Conservation (phyloP, 1,284 basidiomycete species). For the Mycena citricolor region DNA sequence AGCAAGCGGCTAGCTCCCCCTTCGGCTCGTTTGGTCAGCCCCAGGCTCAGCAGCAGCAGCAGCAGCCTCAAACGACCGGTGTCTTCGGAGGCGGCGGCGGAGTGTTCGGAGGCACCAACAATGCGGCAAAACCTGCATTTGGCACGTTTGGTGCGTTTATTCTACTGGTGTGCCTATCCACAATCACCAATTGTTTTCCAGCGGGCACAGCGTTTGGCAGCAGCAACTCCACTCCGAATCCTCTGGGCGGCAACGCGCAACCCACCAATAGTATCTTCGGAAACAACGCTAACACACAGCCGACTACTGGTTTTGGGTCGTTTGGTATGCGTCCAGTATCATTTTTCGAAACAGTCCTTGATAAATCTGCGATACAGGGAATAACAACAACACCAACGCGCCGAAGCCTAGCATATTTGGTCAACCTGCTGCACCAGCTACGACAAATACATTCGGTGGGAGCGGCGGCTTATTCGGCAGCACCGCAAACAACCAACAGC, state of each 20-base stretch:
- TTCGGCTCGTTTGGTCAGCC: constrained; percentile 36
- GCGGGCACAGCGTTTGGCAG: constrained; percentile 31
- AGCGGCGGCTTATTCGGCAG: constrained; percentile 45
- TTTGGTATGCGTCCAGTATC: constrained; percentile 34
- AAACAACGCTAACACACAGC: constrained; percentile 28
- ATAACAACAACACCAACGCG: constrained; percentile 30
- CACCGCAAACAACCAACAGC: constrained; percentile 33
- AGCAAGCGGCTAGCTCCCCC: constrained; percentile 22
- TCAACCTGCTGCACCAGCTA: constrained; percentile 32
- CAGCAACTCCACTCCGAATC: constrained; percentile 29
- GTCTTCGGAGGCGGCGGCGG: constrained; percentile 27
- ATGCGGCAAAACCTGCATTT: constrained; percentile 39
- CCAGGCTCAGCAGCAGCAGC: constrained; percentile 27
- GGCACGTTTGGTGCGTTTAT: constrained; percentile 45
- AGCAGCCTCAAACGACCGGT: constrained; percentile 27
- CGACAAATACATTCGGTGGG: constrained; percentile 22
- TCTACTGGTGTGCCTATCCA: constrained; percentile 7
- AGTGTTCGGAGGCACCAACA: constrained; percentile 36
- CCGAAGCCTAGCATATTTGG: constrained; percentile 48
- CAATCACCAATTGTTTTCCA: constrained; percentile 9
- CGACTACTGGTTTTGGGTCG: constrained; percentile 34
- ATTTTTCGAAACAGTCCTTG: constrained; percentile 18
- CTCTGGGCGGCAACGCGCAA: constrained; percentile 23
- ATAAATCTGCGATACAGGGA: constrained; percentile 11
- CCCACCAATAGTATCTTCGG: constrained; percentile 34